Conservation (phyloP, 2,329 filamentous ascomycete genomes). For the Arthrinium phaeospermum region DNA sequence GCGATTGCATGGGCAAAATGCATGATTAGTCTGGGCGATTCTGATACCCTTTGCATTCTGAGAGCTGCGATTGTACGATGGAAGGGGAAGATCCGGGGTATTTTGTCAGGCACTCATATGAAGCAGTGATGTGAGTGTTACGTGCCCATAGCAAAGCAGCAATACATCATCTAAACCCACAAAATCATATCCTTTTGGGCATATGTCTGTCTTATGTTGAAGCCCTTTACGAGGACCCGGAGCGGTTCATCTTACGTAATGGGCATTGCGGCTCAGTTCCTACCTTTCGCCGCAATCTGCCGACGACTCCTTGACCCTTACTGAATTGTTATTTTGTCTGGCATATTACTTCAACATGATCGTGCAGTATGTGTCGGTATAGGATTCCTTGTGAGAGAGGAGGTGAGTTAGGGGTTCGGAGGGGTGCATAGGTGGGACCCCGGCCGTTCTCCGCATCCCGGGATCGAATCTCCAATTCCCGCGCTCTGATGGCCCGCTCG, state of each 20-base stretch:
- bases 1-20: neutral
- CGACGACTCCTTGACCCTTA: neutral
- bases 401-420: neutral
- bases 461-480: conserved; percentile 15
- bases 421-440: neutral
- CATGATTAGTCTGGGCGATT: neutral
- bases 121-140: neutral
- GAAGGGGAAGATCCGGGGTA: no score
- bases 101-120: neutral
- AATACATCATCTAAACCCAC: neutral
- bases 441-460: conserved; percentile 8
- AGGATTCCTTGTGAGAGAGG: neutral
- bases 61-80: neutral
- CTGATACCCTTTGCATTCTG: conserved; percentile 2
- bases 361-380: neutral
- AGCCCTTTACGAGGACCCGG: neutral
- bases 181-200: neutral
- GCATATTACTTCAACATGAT: neutral
- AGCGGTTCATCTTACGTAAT: neutral
- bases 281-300: neutral
- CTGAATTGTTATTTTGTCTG: neutral
- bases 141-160: neutral
- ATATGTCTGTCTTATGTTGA: neutral
- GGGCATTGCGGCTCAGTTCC: neutral
- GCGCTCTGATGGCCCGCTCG: neutral